Conservation (phyloP, 768 basidiomycete genomes). For the Lentinus tigrinus region DNA sequence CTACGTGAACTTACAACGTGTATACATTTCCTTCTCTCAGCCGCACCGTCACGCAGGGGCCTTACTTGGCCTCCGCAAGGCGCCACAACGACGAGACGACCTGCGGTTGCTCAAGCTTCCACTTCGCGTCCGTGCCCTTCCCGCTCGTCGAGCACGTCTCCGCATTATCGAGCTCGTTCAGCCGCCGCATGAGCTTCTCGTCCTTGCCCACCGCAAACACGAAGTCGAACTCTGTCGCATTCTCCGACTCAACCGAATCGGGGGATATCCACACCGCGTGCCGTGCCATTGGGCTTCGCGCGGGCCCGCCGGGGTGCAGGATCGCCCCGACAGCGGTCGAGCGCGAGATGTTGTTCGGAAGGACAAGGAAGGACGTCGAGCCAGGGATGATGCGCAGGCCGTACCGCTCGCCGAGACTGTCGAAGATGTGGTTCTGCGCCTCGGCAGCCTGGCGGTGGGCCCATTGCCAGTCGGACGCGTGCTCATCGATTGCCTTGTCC, state of each 20-base stretch:
- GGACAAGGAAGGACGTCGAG: constrained; percentile 73
- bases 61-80: constrained; percentile 30
- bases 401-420: constrained; percentile 81
- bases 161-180: constrained; percentile 72
- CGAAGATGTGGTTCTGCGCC: constrained; percentile 91
- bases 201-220: constrained; percentile 70
- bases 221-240: constrained; percentile 49
- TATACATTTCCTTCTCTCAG: not conserved
- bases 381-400: constrained; percentile 83
- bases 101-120: constrained; percentile 47
- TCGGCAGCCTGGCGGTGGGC: constrained; percentile 85
- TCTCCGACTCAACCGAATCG: constrained; percentile 33
- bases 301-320: constrained; percentile 59
- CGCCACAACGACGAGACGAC: constrained; percentile 36
- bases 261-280: constrained; percentile 43
- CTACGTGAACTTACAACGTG: not conserved
- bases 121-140: constrained; percentile 81
- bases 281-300: constrained; percentile 36
- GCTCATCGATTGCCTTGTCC: constrained; percentile 32
- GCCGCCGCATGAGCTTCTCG: constrained; percentile 71
- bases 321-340: constrained; percentile 84
- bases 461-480: constrained; percentile 66
- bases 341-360: constrained; percentile 81
- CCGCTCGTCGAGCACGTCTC: constrained; percentile 73
- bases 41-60: not conserved